Conservation (phyloP, 108 stramenopile species). For the Skeletonema tropicum region DNA sequence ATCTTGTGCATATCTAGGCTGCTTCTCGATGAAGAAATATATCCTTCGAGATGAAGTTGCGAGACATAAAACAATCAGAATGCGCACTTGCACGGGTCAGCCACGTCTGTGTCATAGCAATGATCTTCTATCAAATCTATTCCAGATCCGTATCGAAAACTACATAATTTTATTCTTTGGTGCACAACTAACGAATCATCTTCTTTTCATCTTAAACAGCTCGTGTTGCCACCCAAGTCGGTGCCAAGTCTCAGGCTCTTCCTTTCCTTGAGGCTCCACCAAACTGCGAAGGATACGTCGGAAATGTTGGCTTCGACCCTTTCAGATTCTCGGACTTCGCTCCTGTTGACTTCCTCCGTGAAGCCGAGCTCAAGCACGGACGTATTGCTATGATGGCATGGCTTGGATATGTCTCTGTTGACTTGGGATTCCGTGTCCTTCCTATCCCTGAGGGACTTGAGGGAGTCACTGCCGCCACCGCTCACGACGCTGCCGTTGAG, state of each 20-base stretch:
- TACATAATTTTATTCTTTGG: background rate
- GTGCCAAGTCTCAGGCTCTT: constrained; percentile 68
- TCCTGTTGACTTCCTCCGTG: constrained; percentile 92
- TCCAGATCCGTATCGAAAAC: background rate
- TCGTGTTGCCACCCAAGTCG: constrained; percentile 34
- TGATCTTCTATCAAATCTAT: background rate
- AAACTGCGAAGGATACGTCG: constrained; percentile 88
- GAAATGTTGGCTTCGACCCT: constrained; percentile 94
- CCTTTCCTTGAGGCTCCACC: constrained; percentile 94
- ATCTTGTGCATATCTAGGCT: too few relatives aligned
- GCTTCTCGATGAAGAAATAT: background rate
- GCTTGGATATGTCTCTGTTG: constrained; percentile 89
- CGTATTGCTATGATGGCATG: constrained; percentile 95
- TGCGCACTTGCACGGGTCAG: background rate
- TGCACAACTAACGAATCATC: background rate
- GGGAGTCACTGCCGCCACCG: constrained; percentile 78
- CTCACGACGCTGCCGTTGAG: constrained; percentile 79
- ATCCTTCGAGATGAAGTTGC: background rate
- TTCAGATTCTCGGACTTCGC: constrained; percentile 89
- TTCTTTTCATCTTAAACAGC: background rate
- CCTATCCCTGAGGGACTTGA: constrained; percentile 76
- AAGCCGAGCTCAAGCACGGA: constrained; percentile 96
- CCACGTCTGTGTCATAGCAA: background rate
- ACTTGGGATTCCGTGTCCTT: constrained; percentile 78
- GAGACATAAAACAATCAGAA: background rate